phyloP scores from a whole-genome alignment of 129 eudicot species.

The Artemisia argyi region DNA sequence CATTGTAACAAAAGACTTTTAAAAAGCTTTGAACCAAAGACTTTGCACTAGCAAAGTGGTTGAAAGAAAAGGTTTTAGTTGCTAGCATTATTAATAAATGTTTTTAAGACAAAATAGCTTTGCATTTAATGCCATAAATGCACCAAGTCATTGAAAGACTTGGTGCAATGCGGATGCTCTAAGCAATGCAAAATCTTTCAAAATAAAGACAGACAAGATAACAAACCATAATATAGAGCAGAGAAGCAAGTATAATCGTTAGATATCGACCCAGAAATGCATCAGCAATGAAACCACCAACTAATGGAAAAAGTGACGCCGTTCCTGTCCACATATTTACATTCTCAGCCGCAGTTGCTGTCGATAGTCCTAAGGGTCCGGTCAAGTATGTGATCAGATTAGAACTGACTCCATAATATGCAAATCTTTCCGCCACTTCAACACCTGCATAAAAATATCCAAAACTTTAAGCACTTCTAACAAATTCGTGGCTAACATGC shows the following conservation, averaged over 20 bases:
- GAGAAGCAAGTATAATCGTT: slow-evolving; percentile 53
- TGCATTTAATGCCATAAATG: too few species aligned
- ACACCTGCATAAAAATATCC: slow-evolving; percentile 34
- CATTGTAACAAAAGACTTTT: too few species aligned
- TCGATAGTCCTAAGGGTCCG: slow-evolving; percentile 51
- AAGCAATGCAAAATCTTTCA: neutral
- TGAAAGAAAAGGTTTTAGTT: too few species aligned
- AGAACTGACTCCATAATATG: slow-evolving; percentile 54
- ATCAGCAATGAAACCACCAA: slow-evolving; percentile 65
- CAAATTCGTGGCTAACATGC: too few species aligned
- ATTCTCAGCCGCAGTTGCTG: slow-evolving; percentile 66
- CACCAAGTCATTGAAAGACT: too few species aligned
- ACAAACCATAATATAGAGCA: slow-evolving; percentile 58
- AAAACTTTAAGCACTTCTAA: neutral
- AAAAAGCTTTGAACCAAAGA: too few species aligned
- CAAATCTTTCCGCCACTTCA: slow-evolving; percentile 63
- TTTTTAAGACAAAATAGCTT: too few species aligned
- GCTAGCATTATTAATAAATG: too few species aligned
- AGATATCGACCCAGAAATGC: slow-evolving; percentile 61
- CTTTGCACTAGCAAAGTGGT: too few species aligned
- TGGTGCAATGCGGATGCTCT: too few species aligned
- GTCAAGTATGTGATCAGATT: slow-evolving; percentile 60
- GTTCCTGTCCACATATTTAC: slow-evolving; percentile 67
- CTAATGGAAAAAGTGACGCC: slow-evolving; percentile 51
- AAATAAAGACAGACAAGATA: neutral